Percentiles rank a stretch among this genome's conserved stretches.
Evolutionary conservation across 2,329 filamentous ascomycete genomes (phyloP).

Genomic region (Aspergillus pseudoterreus): DNA sequence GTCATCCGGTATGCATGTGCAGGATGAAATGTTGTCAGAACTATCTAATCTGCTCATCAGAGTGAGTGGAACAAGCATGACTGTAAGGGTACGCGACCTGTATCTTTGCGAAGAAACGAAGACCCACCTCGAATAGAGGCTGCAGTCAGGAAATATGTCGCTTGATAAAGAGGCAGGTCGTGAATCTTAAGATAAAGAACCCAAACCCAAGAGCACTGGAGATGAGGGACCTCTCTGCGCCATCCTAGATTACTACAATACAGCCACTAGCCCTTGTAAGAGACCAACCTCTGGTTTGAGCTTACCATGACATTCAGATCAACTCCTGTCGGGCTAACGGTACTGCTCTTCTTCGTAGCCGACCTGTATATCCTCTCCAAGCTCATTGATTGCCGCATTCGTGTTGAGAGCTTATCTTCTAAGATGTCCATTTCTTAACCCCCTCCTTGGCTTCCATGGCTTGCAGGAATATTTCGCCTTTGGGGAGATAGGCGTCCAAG

Average conservation of each 20-base stretch:
- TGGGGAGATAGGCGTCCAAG: not conserved
- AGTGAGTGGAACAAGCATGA: too few relatives aligned
- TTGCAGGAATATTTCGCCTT: not conserved
- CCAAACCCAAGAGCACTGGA: not conserved
- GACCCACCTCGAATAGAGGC: too few relatives aligned
- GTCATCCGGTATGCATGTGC: too few relatives aligned
- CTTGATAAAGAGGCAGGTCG: not conserved
- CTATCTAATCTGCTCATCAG: too few relatives aligned
- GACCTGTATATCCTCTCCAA: not conserved
- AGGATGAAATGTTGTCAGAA: too few relatives aligned
- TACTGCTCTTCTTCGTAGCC: not conserved
- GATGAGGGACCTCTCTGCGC: not conserved
- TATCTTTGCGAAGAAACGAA: too few relatives aligned
- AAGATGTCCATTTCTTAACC: not conserved
- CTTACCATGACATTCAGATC: not conserved
- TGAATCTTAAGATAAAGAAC: not conserved
- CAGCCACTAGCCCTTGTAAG: not conserved
- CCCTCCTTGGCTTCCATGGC: not conserved
- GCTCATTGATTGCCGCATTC: conserved; percentile 2
- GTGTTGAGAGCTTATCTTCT: not conserved
- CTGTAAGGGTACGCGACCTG: too few relatives aligned
- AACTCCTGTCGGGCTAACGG: not conserved
- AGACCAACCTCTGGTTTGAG: not conserved
- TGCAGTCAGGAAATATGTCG: not conserved
- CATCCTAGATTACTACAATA: not conserved